Base-by-base conservation (phyloP, 176 grass and related monocot species). In the Oryza meridionalis region DNA sequence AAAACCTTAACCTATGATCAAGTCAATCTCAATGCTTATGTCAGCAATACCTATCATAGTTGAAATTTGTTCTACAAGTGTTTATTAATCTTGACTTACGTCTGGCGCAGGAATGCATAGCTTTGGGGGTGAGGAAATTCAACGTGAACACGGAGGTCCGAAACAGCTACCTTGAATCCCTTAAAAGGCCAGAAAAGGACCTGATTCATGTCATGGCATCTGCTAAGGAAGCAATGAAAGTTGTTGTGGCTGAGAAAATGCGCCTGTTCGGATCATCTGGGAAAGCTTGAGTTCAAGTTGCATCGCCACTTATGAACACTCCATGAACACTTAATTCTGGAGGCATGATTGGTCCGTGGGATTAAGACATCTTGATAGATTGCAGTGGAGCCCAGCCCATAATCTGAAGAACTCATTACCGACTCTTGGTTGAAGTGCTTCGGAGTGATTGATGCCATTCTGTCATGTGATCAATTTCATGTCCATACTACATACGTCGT, bases 141-240 rank as follows among this genome's bases (percentile, higher is more conserved):
- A 98, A 98, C 75, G 96, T 98, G 83, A 94, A 95, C 69, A 98
- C 93, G 7, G 96, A 98, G 85, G 87, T 98, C 25, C 85, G 96
- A 77, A 94, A 84, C 83, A 92, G 89, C 44, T 95, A 98, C 80
- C 19, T 98, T 82, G 89, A 95, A 64, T 92, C 91, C 27, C 85
- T 98, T 45, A 88, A 92, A 70, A 93, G 81, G 70, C 87, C 88
- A 43, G 82, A 92, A 70, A 98, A 94, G 9, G 96, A 98, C 75
- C 77, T 98, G 73, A 80, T 98, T 81, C 85, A 93, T 46, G 85
- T 94, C 45, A 95, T 95, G 93, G 81, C 77, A 12, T 88, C 85
- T 16, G 93, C 93, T 33, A 95, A 98, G 79, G 89, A 94, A 37
- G 91, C 93, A 75, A 98, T 98, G 96, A 90, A 92, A 95, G 84